A percentile compares a stretch with the other conserved stretches of the same genome.
Evolutionary conservation across 495 filamentous ascomycete genomes (phyloP).

Genomic region (Daldinia grandis): DNA sequence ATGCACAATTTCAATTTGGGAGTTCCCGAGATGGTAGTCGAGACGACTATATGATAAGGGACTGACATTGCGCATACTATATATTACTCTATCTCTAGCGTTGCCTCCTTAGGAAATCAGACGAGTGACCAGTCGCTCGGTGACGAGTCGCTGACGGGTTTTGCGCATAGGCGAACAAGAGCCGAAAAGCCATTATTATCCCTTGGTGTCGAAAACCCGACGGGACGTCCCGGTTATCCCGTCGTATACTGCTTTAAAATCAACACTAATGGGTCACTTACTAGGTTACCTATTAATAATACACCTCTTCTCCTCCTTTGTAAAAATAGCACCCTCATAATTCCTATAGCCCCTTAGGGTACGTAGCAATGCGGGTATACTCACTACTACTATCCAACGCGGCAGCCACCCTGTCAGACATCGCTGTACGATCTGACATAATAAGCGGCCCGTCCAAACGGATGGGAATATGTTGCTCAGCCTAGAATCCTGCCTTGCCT

Average conservation of each 20-base stretch:
- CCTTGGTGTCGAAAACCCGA: constrained; percentile 15
- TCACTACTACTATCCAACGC: constrained; percentile 3
- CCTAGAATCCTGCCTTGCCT: constrained; percentile 32
- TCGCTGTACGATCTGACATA: constrained; percentile 42
- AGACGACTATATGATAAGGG: constrained; percentile 10
- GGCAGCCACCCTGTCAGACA: constrained; percentile 24
- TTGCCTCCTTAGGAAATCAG: constrained; percentile 25
- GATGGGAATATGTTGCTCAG: constrained; percentile 42
- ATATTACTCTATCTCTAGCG: constrained; percentile 16
- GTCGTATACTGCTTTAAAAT: constrained; percentile 7
- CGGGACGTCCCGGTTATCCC: constrained; percentile 33
- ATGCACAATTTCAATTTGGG: constrained; percentile 35
- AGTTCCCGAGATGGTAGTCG: constrained; percentile 20
- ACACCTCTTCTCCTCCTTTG: neutral
- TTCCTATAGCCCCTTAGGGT: neutral
- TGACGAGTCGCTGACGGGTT: constrained; percentile 23
- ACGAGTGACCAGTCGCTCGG: constrained; percentile 16
- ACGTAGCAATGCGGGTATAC: constrained; percentile 21
- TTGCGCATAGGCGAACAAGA: constrained; percentile 20
- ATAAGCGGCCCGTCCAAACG: constrained; percentile 44
- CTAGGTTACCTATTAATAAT: constrained; percentile 39
- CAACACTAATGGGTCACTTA: neutral
- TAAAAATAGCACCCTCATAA: neutral
- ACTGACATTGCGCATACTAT: constrained; percentile 27
- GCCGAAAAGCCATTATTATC: constrained; percentile 7